Base-by-base conservation (phyloP, 2,329 filamentous ascomycete species). In the Corinectria fuckeliana region DNA sequence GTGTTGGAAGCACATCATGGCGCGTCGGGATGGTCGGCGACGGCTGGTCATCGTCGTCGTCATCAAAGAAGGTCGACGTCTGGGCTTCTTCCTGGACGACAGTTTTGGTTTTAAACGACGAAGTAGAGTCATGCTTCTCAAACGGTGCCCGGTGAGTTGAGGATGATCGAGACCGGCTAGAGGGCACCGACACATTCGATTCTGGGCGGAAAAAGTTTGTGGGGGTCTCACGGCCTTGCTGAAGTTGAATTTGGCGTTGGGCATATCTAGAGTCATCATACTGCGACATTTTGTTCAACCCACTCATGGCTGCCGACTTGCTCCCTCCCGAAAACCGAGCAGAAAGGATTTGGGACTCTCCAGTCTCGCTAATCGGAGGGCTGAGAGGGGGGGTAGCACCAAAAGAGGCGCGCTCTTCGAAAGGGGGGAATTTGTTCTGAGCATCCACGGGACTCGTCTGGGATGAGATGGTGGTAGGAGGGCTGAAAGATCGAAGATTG, bases 181-280 rank as follows among this genome's bases (percentile, higher is more conserved):
- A 76, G 5, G 73, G 70, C 25, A 74, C 71, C 1, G 81, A 80
- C 4, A 72, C 71, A 56, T 77, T 79, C 0, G 81, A 82, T 21
- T 83, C 83, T 3, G 81, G 69, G 10, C 81, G 79, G 63, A 71
- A 72, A 7, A 77, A 76, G 30, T 75, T 76, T 0, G 79, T 80
- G 0, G 89, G 85, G 0, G 86, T 86, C 56, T 90, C 89, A 23
- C 89, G 85, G 25, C 88, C 91, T 69, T 91, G 86, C 63, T 94
- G 91, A 73, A 97, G 85, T 72, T 93, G 91, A 47, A 91, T 79
- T 70, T 96, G 91, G 42, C 92, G 87, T 71, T 96, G 90, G 5
- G 91, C 85, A 69, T 92, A 97, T 70, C 92, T 91, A 18, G 89
- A 87, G 70, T 97, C 93, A 69, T 96, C 92, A 67, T 95, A 97